Percentiles rank a stretch among this genome's conserved stretches.
phyloP scores from a whole-genome alignment of 2,329 filamentous ascomycete genomes.

The Blastomyces gilchristii region DNA sequence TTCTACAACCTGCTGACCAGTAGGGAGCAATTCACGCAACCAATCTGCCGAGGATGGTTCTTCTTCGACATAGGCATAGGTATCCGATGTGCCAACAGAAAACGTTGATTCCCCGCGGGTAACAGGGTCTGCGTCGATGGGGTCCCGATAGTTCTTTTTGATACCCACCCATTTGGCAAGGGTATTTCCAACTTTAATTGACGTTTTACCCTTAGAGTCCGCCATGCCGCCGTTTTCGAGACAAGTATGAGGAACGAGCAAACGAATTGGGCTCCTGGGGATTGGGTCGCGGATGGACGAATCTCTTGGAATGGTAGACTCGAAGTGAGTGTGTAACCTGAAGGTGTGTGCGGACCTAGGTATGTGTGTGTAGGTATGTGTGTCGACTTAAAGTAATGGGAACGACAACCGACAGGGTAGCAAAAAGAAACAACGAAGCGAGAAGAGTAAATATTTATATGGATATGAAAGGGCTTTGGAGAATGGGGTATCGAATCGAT shows the following conservation, averaged over 20 bases:
- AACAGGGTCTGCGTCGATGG: slow-evolving; percentile 48
- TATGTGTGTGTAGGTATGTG: not conserved
- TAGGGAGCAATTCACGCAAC: slow-evolving; percentile 55
- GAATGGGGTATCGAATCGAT: not conserved
- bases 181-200: slow-evolving; percentile 52
- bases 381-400: not conserved
- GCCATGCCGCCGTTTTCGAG: slow-evolving; percentile 1
- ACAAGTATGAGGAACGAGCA: not conserved
- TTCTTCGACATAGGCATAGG: slow-evolving; percentile 73
- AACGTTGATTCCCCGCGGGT: slow-evolving; percentile 70
- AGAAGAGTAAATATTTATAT: not conserved
- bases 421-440: not conserved
- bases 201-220: not conserved
- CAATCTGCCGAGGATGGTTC: slow-evolving; percentile 68
- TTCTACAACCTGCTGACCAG: slow-evolving; percentile 39
- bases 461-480: not conserved
- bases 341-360: not conserved
- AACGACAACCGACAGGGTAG: not conserved
- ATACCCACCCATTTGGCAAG: slow-evolving; percentile 75
- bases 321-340: not conserved
- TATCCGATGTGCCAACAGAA: slow-evolving; percentile 61
- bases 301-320: not conserved
- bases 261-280: not conserved
- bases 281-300: not conserved
- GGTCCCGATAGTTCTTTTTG: slow-evolving; percentile 60